Evolutionary conservation across 2,329 filamentous ascomycete species (phyloP).

Genomic region (Parastagonospora avenae): DNA sequence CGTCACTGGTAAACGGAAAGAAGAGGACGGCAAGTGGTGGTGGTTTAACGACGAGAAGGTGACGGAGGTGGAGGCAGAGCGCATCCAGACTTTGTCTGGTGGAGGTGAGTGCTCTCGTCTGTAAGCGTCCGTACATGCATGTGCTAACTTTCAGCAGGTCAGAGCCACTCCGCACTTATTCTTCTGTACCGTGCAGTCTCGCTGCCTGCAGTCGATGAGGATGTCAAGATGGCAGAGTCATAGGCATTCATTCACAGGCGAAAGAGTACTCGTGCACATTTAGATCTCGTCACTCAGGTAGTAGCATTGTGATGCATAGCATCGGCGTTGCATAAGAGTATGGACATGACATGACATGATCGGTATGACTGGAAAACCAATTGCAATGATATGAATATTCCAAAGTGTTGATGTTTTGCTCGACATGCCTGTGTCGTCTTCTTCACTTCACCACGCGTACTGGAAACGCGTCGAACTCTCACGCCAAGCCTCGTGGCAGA

Average conservation of each 20-base stretch:
- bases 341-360: conserved; percentile 5
- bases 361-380: background rate
- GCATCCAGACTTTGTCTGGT: conserved; percentile 87
- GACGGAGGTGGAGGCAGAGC: conserved; percentile 85
- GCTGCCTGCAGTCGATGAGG: conserved; percentile 63
- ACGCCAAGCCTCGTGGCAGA: conserved; percentile 15
- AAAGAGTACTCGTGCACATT: conserved; percentile 5
- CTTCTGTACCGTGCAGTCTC: conserved; percentile 77
- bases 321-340: conserved; percentile 39
- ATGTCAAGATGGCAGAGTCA: conserved; percentile 39
- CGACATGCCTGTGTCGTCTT: background rate
- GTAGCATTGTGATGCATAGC: conserved; percentile 18
- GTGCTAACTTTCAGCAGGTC: conserved; percentile 50
- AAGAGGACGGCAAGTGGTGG: conserved; percentile 97
- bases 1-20: conserved; percentile 74
- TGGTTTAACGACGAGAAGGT: conserved; percentile 99
- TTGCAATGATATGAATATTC: conserved; percentile 13
- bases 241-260: conserved; percentile 1
- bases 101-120: conserved; percentile 65
- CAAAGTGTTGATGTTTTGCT: background rate
- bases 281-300: conserved; percentile 13
- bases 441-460: conserved; percentile 26
- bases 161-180: conserved; percentile 82
- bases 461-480: conserved; percentile 18
- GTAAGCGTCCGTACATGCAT: background rate